These are phyloP conservation scores for Tricholoma saponaceum DNA, from an alignment of 768 basidiomycete species.

Conservation along the genomic window DNA sequence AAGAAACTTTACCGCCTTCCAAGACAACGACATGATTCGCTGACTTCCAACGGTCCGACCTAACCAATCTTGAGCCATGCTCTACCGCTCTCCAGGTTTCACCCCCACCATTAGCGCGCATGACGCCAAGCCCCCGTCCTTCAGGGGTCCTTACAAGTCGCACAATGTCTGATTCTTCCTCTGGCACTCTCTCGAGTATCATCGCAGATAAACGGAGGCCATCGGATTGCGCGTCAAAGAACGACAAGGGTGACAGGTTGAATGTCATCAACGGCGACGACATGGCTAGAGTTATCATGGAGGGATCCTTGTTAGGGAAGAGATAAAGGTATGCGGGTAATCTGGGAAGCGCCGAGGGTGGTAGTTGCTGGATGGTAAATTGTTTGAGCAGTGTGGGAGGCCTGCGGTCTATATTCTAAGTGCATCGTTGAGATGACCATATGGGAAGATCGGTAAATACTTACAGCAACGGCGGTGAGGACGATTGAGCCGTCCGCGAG, in stretches of 20 bases:
- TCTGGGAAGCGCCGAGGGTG: slow-evolving; percentile 41
- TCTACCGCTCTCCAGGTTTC: slow-evolving; percentile 60
- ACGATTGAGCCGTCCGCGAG: slow-evolving; percentile 71
- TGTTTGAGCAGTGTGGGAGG: slow-evolving; percentile 81
- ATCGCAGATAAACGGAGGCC: slow-evolving; percentile 44
- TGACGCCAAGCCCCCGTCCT: slow-evolving; percentile 67
- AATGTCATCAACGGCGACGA: slow-evolving; percentile 64
- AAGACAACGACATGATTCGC: slow-evolving; percentile 72
- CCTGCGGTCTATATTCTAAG: slow-evolving; percentile 82
- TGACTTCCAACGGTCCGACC: slow-evolving; percentile 46
- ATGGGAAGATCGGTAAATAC: slow-evolving; percentile 20
- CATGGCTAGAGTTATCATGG: slow-evolving; percentile 54
- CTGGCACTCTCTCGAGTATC: slow-evolving; percentile 32
- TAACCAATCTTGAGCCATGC: slow-evolving; percentile 42
- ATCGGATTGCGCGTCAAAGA: slow-evolving; percentile 58
- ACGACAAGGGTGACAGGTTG: slow-evolving; percentile 50
- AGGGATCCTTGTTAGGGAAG: slow-evolving; percentile 42
- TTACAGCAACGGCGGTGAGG: slow-evolving; percentile 68
- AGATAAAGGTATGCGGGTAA: slow-evolving; percentile 51
- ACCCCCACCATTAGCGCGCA: slow-evolving; percentile 52
- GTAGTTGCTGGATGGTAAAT: slow-evolving; percentile 67
- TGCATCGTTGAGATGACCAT: slow-evolving; percentile 1
- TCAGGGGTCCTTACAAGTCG: slow-evolving; percentile 76
- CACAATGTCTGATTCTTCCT: slow-evolving; percentile 50
- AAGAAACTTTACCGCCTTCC: slow-evolving; percentile 45